These are phyloP conservation scores for Talaromyces sp. DNA, from an alignment of 2,329 filamentous ascomycete genomes.

Conservation along the genomic window DNA sequence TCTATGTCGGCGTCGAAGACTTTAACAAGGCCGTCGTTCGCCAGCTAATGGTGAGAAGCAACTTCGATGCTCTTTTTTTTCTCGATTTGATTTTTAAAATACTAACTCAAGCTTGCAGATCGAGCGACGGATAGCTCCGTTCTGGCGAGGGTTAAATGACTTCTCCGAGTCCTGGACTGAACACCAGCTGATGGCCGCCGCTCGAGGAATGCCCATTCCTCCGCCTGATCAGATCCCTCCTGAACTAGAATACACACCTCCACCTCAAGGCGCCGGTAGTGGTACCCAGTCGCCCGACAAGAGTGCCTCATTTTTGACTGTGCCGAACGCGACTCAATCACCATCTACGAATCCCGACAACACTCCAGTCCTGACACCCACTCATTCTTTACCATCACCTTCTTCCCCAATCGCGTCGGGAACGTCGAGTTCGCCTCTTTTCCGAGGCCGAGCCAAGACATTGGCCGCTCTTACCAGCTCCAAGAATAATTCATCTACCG, in stretches of 20 bases:
- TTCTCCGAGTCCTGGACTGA: conserved; percentile 87
- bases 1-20: conserved; percentile 88
- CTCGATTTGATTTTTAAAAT: neutral
- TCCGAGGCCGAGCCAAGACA: conserved; percentile 83
- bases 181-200: conserved; percentile 88
- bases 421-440: conserved; percentile 50
- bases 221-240: conserved; percentile 75
- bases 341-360: conserved; percentile 51
- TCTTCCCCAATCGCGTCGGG: conserved; percentile 49
- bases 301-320: conserved; percentile 65
- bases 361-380: conserved; percentile 1
- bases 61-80: neutral
- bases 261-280: conserved; percentile 40
- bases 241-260: conserved; percentile 53
- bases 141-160: conserved; percentile 91
- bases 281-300: conserved; percentile 48
- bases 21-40: conserved; percentile 85
- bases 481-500: conserved; percentile 66
- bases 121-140: conserved; percentile 84
- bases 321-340: conserved; percentile 72
- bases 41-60: conserved; percentile 71
- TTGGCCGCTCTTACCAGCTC: conserved; percentile 72
- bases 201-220: conserved; percentile 75
- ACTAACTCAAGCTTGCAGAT: conserved; percentile 57
- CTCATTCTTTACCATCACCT: conserved; percentile 55